A percentile compares a stretch with the other conserved stretches of the same genome.
Conservation (phyloP, 2,329 filamentous ascomycete species). For the Arthrobotrys pseudoclavata region DNA sequence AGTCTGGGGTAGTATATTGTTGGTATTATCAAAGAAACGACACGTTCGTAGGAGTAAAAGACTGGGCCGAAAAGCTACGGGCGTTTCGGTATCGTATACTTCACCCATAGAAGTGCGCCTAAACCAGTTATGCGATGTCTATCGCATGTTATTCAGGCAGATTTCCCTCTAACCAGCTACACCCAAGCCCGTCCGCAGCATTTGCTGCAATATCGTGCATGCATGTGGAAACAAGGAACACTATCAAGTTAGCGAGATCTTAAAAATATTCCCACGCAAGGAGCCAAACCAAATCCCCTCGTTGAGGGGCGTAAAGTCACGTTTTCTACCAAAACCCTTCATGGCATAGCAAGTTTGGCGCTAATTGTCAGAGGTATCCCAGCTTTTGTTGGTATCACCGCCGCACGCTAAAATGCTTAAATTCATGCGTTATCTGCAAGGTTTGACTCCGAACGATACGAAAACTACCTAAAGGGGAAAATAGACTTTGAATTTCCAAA, state of each 20-base stretch:
- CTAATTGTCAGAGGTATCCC: conserved; percentile 25
- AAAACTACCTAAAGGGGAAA: conserved; percentile 31
- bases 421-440: conserved; percentile 46
- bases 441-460: conserved; percentile 36
- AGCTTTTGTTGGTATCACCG: conserved; percentile 11
- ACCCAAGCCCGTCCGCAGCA: conserved; percentile 27
- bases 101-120: background rate
- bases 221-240: background rate
- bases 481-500: conserved; percentile 30
- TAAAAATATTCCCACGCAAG: conserved; percentile 5
- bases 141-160: conserved; percentile 3
- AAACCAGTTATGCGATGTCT: background rate
- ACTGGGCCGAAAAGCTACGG: background rate
- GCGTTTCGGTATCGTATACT: background rate
- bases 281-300: conserved; percentile 17
- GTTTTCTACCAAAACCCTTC: conserved; percentile 34
- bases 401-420: conserved; percentile 32
- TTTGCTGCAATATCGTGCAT: conserved; percentile 3
- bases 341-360: conserved; percentile 40
- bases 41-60: background rate
- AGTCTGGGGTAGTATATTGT: background rate
- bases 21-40: background rate
- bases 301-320: conserved; percentile 20
- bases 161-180: conserved; percentile 2
- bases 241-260: background rate